These are phyloP conservation scores for Xylaria hypoxylon DNA, from an alignment of 2,329 filamentous ascomycete species.

Conservation along the genomic window DNA sequence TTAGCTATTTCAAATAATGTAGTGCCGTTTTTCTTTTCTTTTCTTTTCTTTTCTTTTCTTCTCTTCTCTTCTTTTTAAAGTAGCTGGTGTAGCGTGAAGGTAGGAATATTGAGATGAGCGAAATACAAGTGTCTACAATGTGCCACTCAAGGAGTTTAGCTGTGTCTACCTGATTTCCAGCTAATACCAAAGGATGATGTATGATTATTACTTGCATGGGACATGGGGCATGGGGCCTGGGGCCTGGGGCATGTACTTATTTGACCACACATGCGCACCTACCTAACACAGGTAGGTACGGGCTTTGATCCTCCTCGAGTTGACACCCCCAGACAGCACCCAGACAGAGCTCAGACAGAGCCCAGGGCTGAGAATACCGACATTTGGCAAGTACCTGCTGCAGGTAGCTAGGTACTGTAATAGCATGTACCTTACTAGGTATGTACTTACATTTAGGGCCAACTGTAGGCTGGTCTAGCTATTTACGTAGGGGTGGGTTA, in stretches of 20 bases:
- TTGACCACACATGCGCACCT: neutral
- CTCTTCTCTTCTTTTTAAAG: neutral
- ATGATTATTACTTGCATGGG: neutral
- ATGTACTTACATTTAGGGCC: constrained; percentile 1
- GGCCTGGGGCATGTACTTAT: constrained; percentile 13
- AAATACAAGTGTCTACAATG: neutral
- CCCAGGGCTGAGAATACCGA: neutral
- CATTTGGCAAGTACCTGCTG: no score
- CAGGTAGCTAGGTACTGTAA: no score
- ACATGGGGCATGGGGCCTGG: no score
- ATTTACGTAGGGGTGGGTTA: constrained; percentile 21
- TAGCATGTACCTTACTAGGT: neutral
- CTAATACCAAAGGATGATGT: constrained; percentile 15
- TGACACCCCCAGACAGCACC: neutral
- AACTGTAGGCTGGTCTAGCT: neutral
- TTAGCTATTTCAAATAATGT: neutral
- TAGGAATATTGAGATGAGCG: neutral
- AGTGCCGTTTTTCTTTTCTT: neutral
- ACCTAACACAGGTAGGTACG: constrained; percentile 6
- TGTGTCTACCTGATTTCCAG: constrained; percentile 1
- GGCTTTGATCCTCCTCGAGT: neutral
- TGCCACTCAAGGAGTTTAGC: neutral
- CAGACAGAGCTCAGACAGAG: no score
- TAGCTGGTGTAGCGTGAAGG: neutral
- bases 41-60: neutral